Evolutionary conservation across 345 rosid genomes (phyloP), one percentile per base, ranked within the genome.

Genomic region (Rhodomyrtus tomentosa): DNA sequence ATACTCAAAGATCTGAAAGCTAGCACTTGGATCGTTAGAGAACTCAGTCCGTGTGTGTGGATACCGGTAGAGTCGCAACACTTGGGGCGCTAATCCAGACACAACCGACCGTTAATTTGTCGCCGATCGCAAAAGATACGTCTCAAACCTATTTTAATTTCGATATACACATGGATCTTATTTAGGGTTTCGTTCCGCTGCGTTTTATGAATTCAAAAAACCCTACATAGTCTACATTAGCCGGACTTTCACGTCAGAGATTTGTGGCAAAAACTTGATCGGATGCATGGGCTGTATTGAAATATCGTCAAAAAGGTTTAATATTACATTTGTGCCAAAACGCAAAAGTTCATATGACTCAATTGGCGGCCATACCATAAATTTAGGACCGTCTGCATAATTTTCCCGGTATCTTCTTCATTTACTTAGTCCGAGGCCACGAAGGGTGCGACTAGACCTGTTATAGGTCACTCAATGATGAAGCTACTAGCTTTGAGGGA

Each of bases 361-460:
- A 59, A 59, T 27, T 6, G 2, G 1, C 10, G 0, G 3, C 3
- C 0, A 0, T 15, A 59, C 2, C 0, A 59, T 59, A 59, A 0
- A 4, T 29, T 15, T 7, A 32, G 0, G 0, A 59, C 10, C 15
- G 2, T 59, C 14, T 1, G 0, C 10, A 27, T 29, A 59, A 59
- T 0, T 59, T 15, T 29, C 7, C 38, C 5, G 7, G 16, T 59
- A 0, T 32, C 24, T 32, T 16, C 32, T 62, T 62, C 6, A 62
- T 62, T 10, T 32, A 32, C 6, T 62, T 32, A 29, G 29, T 59
- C 1, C 22, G 0, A 59, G 21, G 32, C 73, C 40, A 29, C 11
- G 1, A 15, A 59, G 21, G 22, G 11, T 59, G 73, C 10, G 73
- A 15, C 73, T 59, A 29, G 73, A 62, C 76, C 24, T 68, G 10